Percentiles rank a stretch among this genome's conserved stretches.
These are phyloP conservation scores for Salix purpurea DNA, from an alignment of 345 rosid genomes.

Conservation along the genomic window DNA sequence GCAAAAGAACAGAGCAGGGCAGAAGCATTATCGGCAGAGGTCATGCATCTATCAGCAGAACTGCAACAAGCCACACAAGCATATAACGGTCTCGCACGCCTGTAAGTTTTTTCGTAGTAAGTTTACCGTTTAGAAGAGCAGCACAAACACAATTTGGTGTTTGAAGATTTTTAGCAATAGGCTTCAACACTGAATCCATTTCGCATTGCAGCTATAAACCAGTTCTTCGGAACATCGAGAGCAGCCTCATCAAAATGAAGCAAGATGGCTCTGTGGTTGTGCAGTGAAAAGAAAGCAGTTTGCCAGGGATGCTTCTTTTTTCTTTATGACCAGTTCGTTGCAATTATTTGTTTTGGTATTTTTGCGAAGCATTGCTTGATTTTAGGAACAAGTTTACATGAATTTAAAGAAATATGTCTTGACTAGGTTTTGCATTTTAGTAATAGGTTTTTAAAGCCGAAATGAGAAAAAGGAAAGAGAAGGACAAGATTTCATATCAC, in stretches of 20 bases:
- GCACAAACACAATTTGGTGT: not conserved
- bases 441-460: not conserved
- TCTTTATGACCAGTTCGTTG: too few relatives aligned
- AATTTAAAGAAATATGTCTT: not conserved
- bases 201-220: conserved; percentile 68
- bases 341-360: not conserved
- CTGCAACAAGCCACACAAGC: conserved; percentile 81
- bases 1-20: conserved; percentile 82
- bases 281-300: conserved; percentile 22
- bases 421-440: not conserved
- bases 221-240: conserved; percentile 75
- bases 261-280: conserved; percentile 61
- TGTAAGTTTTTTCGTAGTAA: conserved; percentile 39
- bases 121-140: not conserved
- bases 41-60: conserved; percentile 69
- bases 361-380: not conserved
- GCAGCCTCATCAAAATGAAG: conserved; percentile 78
- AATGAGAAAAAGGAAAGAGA: not conserved
- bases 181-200: conserved; percentile 7
- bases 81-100: conserved; percentile 62
- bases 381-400: not conserved
- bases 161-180: not conserved
- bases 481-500: not conserved
- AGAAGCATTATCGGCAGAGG: conserved; percentile 75
- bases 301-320: not conserved